Percentiles rank a stretch among this genome's conserved stretches.
Evolutionary conservation across 2,329 filamentous ascomycete species (phyloP).

Genomic region (Fusarium aywerte): DNA sequence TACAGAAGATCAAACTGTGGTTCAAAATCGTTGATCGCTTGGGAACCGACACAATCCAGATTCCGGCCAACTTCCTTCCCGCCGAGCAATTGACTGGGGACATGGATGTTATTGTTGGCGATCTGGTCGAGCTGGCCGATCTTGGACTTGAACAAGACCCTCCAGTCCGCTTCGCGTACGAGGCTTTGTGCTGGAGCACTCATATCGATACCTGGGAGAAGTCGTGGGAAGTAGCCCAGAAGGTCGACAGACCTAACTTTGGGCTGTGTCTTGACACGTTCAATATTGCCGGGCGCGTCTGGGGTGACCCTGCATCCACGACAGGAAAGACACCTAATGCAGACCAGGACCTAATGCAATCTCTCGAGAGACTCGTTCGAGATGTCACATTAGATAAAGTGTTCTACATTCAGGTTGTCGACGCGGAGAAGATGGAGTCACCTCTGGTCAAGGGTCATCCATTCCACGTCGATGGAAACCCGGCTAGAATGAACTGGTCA

Average conservation of each 20-base stretch:
- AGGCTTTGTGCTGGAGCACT: slow-evolving; percentile 13
- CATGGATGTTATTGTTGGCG: slow-evolving; percentile 8
- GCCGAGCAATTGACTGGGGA: slow-evolving; percentile 14
- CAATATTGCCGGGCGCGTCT: slow-evolving; percentile 9
- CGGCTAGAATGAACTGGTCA: slow-evolving; percentile 14
- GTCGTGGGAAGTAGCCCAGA: slow-evolving; percentile 4
- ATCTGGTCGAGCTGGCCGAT: neutral
- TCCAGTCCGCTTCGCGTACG: slow-evolving; percentile 2
- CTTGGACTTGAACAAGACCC: neutral
- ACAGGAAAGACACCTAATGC: slow-evolving; percentile 11
- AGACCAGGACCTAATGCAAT: slow-evolving; percentile 14
- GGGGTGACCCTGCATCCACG: slow-evolving; percentile 8
- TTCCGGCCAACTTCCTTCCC: slow-evolving; percentile 16
- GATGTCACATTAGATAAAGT: neutral
- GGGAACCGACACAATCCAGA: slow-evolving; percentile 10
- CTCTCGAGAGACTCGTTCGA: neutral
- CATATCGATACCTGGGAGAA: slow-evolving; percentile 17
- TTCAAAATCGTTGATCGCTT: neutral
- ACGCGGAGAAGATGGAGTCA: slow-evolving; percentile 9
- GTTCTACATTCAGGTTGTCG: slow-evolving; percentile 13
- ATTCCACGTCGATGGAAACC: slow-evolving; percentile 9
- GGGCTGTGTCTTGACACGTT: slow-evolving; percentile 13
- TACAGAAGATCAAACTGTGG: slow-evolving; percentile 5
- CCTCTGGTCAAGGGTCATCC: slow-evolving; percentile 4
- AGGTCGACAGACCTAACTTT: slow-evolving; percentile 8